phyloP scores from a whole-genome alignment of 2,329 filamentous ascomycete species.

The Tolypocladium ovalisporum region DNA sequence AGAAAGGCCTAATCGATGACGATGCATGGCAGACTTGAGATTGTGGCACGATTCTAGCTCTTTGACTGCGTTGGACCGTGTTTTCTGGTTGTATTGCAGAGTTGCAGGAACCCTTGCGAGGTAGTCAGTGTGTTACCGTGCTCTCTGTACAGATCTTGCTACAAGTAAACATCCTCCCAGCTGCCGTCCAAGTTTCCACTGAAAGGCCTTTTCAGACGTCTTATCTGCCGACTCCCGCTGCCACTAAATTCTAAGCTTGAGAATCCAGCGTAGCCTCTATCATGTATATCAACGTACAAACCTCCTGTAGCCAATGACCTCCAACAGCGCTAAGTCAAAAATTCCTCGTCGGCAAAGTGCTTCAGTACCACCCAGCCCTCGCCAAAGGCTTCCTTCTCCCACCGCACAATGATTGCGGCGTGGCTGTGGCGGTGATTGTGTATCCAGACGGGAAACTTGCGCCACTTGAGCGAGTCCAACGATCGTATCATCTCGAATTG shows the following conservation, averaged over 20 bases:
- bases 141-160: not conserved
- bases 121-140: too few species aligned
- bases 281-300: not conserved
- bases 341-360: slow-evolving; percentile 73
- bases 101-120: not conserved
- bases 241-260: not conserved
- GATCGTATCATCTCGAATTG: slow-evolving; percentile 81
- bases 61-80: too few species aligned
- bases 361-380: slow-evolving; percentile 69
- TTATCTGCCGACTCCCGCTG: not conserved
- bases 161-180: too few species aligned
- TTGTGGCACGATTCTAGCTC: not conserved
- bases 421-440: slow-evolving; percentile 72
- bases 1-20: not conserved
- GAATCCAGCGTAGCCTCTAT: not conserved
- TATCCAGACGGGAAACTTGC: slow-evolving; percentile 62
- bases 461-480: slow-evolving; percentile 56
- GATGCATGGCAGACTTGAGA: not conserved
- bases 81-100: not conserved
- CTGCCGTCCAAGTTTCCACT: not conserved
- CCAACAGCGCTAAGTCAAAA: slow-evolving; percentile 27
- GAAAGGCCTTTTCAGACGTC: not conserved
- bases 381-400: slow-evolving; percentile 52
- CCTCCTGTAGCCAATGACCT: not conserved
- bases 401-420: slow-evolving; percentile 79